phyloP scores from a whole-genome alignment of 148 eudicot genomes.

The Dianthus caryophyllus region DNA sequence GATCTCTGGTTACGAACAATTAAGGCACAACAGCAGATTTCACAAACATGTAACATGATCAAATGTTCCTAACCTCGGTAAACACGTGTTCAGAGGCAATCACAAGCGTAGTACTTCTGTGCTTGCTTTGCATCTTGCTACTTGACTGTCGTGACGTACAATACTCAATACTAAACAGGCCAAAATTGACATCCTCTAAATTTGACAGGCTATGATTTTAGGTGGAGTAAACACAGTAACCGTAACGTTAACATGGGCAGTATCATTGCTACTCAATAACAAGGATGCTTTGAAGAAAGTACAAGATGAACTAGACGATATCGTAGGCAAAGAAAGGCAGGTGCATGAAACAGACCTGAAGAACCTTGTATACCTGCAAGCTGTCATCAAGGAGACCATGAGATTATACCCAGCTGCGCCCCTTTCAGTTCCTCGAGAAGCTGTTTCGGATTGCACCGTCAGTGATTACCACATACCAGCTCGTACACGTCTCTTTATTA shows the following conservation, averaged over 20 bases:
- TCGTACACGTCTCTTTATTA: constrained; percentile 8
- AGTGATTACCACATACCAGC: constrained; percentile 15
- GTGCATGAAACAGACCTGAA: constrained; percentile 23
- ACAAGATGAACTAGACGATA: constrained; percentile 23
- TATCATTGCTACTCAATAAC: constrained; percentile 25
- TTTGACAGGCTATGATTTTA: constrained; percentile 16
- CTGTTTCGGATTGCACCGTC: constrained; percentile 11
- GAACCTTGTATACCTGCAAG: constrained; percentile 13
- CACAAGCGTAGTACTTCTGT: no score
- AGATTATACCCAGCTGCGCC: constrained; percentile 10
- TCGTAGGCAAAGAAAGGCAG: constrained; percentile 21
- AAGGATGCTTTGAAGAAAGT: constrained; percentile 15
- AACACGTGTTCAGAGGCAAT: no score
- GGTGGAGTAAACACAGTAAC: constrained; percentile 26
- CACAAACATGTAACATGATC: no score
- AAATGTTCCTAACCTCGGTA: no score
- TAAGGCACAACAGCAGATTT: no score
- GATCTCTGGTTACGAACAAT: no score
- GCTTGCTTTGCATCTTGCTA: background rate
- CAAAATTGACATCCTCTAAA: background rate
- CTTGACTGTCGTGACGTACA: no score
- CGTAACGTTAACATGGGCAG: constrained; percentile 25
- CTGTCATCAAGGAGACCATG: constrained; percentile 12
- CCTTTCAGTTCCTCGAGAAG: constrained; percentile 10
- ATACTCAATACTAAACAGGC: no score